Percentiles rank a stretch among this genome's conserved stretches.
phyloP scores from a whole-genome alignment of 345 rosid species.

The Melastoma malabathricum region DNA sequence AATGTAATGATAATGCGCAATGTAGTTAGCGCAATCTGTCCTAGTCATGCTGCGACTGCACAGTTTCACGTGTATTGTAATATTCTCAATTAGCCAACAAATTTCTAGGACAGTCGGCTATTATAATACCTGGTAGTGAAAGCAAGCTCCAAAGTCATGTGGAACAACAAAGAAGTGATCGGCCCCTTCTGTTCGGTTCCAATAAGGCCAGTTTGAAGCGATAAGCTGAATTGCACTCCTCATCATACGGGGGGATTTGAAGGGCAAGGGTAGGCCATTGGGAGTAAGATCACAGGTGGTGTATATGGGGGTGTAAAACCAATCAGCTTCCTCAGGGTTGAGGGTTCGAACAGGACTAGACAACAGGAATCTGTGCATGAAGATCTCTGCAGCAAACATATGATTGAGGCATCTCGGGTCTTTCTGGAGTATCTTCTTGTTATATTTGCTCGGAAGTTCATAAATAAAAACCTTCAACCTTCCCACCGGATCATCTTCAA shows the following conservation, averaged over 20 bases:
- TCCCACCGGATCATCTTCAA: slow-evolving; percentile 93
- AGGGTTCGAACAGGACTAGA: slow-evolving; percentile 84
- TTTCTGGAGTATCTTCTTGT: slow-evolving; percentile 79
- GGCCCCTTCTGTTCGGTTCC: slow-evolving; percentile 92
- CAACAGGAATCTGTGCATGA: slow-evolving; percentile 78
- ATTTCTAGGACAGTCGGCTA: background rate
- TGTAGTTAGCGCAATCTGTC: too few relatives aligned
- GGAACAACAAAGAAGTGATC: slow-evolving; percentile 96
- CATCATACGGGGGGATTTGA: slow-evolving; percentile 91
- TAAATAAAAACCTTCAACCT: slow-evolving; percentile 75
- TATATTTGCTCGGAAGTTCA: slow-evolving; percentile 92
- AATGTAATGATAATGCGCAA: too few relatives aligned
- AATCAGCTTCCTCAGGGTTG: slow-evolving; percentile 86
- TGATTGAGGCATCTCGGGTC: slow-evolving; percentile 91
- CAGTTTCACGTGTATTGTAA: background rate
- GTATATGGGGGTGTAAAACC: slow-evolving; percentile 88
- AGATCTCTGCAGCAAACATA: slow-evolving; percentile 97
- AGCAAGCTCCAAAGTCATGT: slow-evolving; percentile 95
- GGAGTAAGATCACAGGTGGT: slow-evolving; percentile 97
- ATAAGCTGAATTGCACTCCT: slow-evolving; percentile 81
- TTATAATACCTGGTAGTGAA: slow-evolving; percentile 66
- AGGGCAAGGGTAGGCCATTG: slow-evolving; percentile 83
- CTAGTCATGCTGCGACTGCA: too few relatives aligned
- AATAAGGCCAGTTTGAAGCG: slow-evolving; percentile 77
- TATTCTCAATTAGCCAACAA: background rate